Base-by-base conservation (phyloP, 371 early-diverging fungal genomes). In the Lichtheimia corymbifera region DNA sequence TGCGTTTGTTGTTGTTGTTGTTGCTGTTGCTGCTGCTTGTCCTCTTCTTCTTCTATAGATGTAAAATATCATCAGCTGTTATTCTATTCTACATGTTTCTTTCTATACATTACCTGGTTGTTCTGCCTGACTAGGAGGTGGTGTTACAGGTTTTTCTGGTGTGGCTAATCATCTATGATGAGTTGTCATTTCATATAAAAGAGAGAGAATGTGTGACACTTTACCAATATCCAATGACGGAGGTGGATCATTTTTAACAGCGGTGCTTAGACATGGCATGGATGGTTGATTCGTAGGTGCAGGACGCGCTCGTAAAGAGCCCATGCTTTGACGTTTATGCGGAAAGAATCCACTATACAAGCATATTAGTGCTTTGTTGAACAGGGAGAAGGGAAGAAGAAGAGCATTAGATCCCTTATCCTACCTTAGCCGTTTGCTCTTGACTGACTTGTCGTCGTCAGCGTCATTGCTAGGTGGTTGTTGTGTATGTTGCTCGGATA, bases 381-480 rank as follows among this genome's bases (percentile, higher is more conserved):
- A 24, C 15, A 53, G 7, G 30, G 25, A 7, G 25, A 30, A 53
- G 27, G 7, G 15, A 17, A 30, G 30, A 41, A 28, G 17, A 15
- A 30, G 42, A 13, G 42, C 22, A 14, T 24, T 14, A 3, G n/a
- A 55, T 55, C 27, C 12, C 27, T 40, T 54, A 22, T 56, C 18
- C 45, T 58, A 67, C 67, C 67, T 67, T 22, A 67, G 17, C 4
- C 67, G 63, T 42, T 59, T 55, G 50, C 63, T 67, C 27, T 67
- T 67, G 14, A 60, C 52, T 3, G 57, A 56, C 63, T 50, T 59
- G 55, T 64, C 60, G 53, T 64, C 59, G 55, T 57, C 68, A 18
- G 50, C 50, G 14, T 56, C 63, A 28, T 50, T 22, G 20, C 42
- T 27, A 14, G 43, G 30, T 7, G 45, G 53, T 27, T 54, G 61